phyloP scores from a whole-genome alignment of 2,329 filamentous ascomycete species.

The Exophiala phaeomuriformis region DNA sequence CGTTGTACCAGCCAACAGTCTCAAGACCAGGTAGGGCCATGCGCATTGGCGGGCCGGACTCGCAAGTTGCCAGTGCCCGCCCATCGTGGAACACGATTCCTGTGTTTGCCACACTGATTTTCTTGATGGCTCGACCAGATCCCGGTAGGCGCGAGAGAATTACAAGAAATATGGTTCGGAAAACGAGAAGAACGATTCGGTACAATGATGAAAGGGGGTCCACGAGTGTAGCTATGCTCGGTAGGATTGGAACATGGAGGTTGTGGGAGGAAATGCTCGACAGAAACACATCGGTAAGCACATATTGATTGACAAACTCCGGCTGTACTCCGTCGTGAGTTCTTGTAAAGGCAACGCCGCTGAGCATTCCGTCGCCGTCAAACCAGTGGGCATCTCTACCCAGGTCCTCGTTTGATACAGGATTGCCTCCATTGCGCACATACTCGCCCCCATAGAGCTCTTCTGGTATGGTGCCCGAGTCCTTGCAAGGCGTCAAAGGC shows the following conservation, averaged over 20 bases:
- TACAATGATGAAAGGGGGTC: constrained; percentile 50
- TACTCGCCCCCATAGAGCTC: constrained; percentile 64
- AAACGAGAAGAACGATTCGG: constrained; percentile 45
- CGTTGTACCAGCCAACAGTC: constrained; percentile 65
- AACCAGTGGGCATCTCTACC: constrained; percentile 64
- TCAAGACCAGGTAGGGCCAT: constrained; percentile 57
- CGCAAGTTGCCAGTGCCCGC: constrained; percentile 60
- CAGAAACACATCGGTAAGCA: constrained; percentile 60
- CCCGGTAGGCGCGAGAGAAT: constrained; percentile 52
- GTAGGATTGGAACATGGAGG: constrained; percentile 53
- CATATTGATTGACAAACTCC: constrained; percentile 62
- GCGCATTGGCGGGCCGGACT: constrained; percentile 63
- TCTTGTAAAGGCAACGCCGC: constrained; percentile 55
- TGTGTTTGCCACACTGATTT: constrained; percentile 65
- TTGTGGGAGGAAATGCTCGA: constrained; percentile 44
- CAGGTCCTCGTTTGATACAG: constrained; percentile 54
- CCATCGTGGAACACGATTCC: constrained; percentile 61
- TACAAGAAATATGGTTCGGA: constrained; percentile 53
- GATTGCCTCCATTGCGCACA: constrained; percentile 64
- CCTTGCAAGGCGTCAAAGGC: constrained; percentile 51
- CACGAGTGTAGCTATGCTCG: constrained; percentile 60
- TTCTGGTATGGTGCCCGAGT: constrained; percentile 53
- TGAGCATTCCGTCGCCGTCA: constrained; percentile 68
- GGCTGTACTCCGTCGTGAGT: constrained; percentile 44
- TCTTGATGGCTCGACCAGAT: constrained; percentile 52